phyloP scores from a whole-genome alignment of 768 basidiomycete species.

The Strobilomyces dryophilus region DNA sequence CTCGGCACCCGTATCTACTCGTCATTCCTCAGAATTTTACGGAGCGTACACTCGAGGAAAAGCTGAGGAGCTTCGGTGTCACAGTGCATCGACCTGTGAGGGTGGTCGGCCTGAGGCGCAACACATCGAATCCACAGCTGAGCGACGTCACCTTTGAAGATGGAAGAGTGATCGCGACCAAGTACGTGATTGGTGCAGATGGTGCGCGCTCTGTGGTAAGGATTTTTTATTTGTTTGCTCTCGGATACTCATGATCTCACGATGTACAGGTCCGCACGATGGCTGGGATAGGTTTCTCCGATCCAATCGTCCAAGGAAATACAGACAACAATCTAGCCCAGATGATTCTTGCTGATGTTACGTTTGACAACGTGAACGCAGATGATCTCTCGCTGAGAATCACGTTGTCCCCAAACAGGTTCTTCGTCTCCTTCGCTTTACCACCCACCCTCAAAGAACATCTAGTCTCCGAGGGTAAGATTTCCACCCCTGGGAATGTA shows the following conservation, averaged over 20 bases:
- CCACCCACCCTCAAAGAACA: slow-evolving; percentile 25
- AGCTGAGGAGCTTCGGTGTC: slow-evolving; percentile 32
- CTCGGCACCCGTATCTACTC: slow-evolving; percentile 42
- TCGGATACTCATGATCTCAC: background rate
- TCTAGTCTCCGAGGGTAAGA: slow-evolving; percentile 9
- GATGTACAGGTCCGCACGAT: slow-evolving; percentile 38
- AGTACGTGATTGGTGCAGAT: slow-evolving; percentile 50
- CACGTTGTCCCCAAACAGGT: slow-evolving; percentile 26
- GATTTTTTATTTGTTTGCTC: background rate
- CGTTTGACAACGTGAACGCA: slow-evolving; percentile 20
- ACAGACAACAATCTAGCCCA: slow-evolving; percentile 31
- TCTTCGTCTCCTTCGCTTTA: slow-evolving; percentile 37
- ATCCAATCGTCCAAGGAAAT: slow-evolving; percentile 34
- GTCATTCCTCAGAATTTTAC: slow-evolving; percentile 42
- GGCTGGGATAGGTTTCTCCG: slow-evolving; percentile 39
- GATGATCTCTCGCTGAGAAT: slow-evolving; percentile 9
- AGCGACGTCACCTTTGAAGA: slow-evolving; percentile 15
- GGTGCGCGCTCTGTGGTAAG: slow-evolving; percentile 44
- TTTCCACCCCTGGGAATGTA: slow-evolving; percentile 11
- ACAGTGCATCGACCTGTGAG: background rate
- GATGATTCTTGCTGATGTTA: slow-evolving; percentile 46
- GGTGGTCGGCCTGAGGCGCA: slow-evolving; percentile 14
- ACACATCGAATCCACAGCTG: slow-evolving; percentile 18
- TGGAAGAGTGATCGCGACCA: slow-evolving; percentile 34
- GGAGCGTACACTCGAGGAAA: slow-evolving; percentile 38